A percentile compares a stretch with the other conserved stretches of the same genome.
Evolutionary conservation across 2,329 filamentous ascomycete genomes (phyloP).

Genomic region (Penicillium griseofulvum): DNA sequence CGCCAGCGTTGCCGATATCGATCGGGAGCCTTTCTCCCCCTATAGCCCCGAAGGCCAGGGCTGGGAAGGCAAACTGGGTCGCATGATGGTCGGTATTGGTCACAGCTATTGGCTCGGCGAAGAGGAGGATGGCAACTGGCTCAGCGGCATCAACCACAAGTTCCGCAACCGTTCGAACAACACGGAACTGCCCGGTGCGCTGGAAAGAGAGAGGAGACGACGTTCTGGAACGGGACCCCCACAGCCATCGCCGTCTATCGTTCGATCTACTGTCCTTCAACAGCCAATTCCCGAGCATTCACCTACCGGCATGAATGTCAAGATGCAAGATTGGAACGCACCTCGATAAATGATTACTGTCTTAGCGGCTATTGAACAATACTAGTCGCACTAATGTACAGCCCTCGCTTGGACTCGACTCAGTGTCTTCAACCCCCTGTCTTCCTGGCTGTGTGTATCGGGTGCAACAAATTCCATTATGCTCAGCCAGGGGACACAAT

Average conservation of each 20-base stretch:
- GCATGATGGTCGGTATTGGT: slow-evolving; percentile 71
- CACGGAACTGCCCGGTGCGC: slow-evolving; percentile 42
- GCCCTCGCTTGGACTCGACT: background rate
- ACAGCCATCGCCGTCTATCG: slow-evolving; percentile 37
- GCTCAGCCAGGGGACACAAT: slow-evolving; percentile 5
- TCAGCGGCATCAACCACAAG: slow-evolving; percentile 60
- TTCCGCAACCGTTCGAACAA: slow-evolving; percentile 52
- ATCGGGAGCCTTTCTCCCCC: slow-evolving; percentile 67
- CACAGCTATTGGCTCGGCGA: slow-evolving; percentile 76
- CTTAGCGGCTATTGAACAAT: background rate
- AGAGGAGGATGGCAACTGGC: slow-evolving; percentile 65
- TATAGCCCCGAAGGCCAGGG: slow-evolving; percentile 73
- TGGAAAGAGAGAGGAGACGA: slow-evolving; percentile 59
- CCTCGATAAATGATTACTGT: slow-evolving; percentile 21
- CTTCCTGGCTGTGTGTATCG: background rate
- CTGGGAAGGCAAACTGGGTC: slow-evolving; percentile 75
- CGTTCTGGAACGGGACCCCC: slow-evolving; percentile 61
- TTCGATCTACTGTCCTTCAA: slow-evolving; percentile 36
- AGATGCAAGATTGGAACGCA: slow-evolving; percentile 40
- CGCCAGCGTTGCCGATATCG: slow-evolving; percentile 47
- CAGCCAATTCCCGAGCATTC: slow-evolving; percentile 33
- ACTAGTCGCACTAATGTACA: background rate
- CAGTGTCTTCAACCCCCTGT: background rate
- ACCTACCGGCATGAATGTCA: slow-evolving; percentile 31
- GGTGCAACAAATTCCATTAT: background rate